These are phyloP conservation scores for Erodium maritimum DNA, from an alignment of 345 rosid species.

Conservation along the genomic window DNA sequence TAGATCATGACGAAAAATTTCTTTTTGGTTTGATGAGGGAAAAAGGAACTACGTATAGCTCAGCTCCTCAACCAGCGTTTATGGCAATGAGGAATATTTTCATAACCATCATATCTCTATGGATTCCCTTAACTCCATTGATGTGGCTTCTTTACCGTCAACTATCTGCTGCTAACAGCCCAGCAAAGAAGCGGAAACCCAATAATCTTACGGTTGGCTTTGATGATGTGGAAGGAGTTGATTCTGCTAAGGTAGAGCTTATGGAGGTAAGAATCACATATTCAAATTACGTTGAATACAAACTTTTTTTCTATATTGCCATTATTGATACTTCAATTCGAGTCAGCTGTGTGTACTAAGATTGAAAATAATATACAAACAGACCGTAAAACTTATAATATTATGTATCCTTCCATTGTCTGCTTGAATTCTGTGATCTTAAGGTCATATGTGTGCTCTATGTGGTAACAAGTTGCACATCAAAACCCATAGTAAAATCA, in stretches of 20 bases:
- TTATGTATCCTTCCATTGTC: background rate
- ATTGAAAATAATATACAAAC: background rate
- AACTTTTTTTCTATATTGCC: background rate
- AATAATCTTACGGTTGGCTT: slow-evolving; percentile 52
- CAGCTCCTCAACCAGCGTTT: slow-evolving; percentile 79
- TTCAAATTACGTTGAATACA: slow-evolving; percentile 1
- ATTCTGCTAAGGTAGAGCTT: slow-evolving; percentile 82
- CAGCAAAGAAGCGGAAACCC: slow-evolving; percentile 57
- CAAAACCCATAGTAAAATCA: background rate
- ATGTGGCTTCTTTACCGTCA: slow-evolving; percentile 98
- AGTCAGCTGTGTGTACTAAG: background rate
- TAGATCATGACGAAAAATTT: slow-evolving; percentile 83
- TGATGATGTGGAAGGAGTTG: slow-evolving; percentile 95
- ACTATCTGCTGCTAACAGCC: slow-evolving; percentile 78
- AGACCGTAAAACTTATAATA: background rate
- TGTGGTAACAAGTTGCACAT: background rate
- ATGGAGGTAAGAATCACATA: slow-evolving; percentile 49
- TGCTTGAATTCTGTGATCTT: background rate
- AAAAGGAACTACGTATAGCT: slow-evolving; percentile 65
- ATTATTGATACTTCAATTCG: slow-evolving; percentile 2
- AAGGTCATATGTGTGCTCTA: background rate
- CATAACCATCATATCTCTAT: slow-evolving; percentile 59
- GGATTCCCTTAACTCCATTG: slow-evolving; percentile 85
- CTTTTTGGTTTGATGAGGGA: slow-evolving; percentile 86
- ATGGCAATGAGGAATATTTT: slow-evolving; percentile 53